Conservation (phyloP, 108 stramenopile genomes). For the Skeletonema marinoi region DNA sequence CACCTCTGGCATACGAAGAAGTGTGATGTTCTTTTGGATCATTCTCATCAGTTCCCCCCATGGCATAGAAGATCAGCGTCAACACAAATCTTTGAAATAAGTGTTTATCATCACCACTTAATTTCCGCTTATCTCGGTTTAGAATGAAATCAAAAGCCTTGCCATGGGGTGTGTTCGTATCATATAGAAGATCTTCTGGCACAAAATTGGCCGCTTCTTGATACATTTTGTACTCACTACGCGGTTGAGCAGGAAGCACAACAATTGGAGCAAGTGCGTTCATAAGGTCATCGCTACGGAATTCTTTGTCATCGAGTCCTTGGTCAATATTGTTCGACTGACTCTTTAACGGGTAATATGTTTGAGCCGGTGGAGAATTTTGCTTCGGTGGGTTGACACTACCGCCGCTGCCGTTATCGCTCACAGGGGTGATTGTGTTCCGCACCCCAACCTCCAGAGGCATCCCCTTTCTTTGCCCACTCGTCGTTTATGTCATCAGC, state of each 20-base stretch:
- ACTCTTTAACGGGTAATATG: not conserved
- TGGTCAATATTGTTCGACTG: not conserved
- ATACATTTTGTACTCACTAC: slow-evolving; percentile 31
- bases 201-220: slow-evolving; percentile 9
- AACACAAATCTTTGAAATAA: slow-evolving; percentile 44
- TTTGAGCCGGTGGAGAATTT: not conserved
- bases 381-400: slow-evolving; percentile 2
- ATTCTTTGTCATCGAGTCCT: not conserved
- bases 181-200: slow-evolving; percentile 21
- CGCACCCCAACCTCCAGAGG: slow-evolving; percentile 33
- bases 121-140: slow-evolving; percentile 29
- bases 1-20: slow-evolving; percentile 4
- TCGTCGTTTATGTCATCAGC: not conserved
- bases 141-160: slow-evolving; percentile 47
- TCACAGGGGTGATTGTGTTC: slow-evolving; percentile 27
- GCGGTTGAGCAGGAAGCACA: slow-evolving; percentile 19
- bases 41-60: slow-evolving; percentile 34
- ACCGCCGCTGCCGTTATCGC: not conserved
- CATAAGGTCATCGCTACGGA: slow-evolving; percentile 19
- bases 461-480: slow-evolving; percentile 20
- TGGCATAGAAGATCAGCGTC: slow-evolving; percentile 35
- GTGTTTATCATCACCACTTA: slow-evolving; percentile 15
- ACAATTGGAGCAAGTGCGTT: slow-evolving; percentile 21
- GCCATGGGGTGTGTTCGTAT: slow-evolving; percentile 40
- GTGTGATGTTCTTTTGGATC: slow-evolving; percentile 1